A percentile compares a stretch with the other conserved stretches of the same genome.
Conservation (phyloP, 2,329 filamentous ascomycete genomes). For the Fusarium sp. region DNA sequence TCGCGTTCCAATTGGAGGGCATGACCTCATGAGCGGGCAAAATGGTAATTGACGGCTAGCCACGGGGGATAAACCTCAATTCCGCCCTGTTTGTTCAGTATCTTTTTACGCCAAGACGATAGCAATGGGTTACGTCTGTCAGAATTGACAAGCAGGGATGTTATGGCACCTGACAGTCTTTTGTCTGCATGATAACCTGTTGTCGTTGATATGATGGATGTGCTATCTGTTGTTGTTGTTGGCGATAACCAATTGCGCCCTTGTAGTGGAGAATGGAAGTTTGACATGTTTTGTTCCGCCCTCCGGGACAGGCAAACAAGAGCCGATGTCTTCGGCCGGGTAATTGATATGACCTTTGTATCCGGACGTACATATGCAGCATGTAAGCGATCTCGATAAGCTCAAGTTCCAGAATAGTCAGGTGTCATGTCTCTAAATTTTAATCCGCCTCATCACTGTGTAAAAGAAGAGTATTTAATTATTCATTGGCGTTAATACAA, state of each 20-base stretch:
- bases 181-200: neutral
- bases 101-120: slow-evolving; percentile 8
- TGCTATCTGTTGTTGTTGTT: neutral
- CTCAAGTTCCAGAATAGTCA: neutral
- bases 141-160: slow-evolving; percentile 25
- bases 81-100: slow-evolving; percentile 26
- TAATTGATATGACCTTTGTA: neutral
- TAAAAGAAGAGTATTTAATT: neutral
- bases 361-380: slow-evolving; percentile 1
- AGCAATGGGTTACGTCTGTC: slow-evolving; percentile 2
- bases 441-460: neutral
- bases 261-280: slow-evolving; percentile 12
- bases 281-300: slow-evolving; percentile 22
- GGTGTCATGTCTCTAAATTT: neutral
- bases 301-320: neutral
- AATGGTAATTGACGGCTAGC: slow-evolving; percentile 45
- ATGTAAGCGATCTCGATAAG: slow-evolving; percentile 34
- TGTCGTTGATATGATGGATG: neutral
- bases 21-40: slow-evolving; percentile 25
- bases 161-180: slow-evolving; percentile 15
- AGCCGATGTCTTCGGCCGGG: slow-evolving; percentile 4
- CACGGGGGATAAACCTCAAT: slow-evolving; percentile 24
- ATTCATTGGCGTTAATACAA: neutral
- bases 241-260: slow-evolving; percentile 15
- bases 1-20: neutral